Base-by-base conservation (phyloP, 805 yeast genomes). In the Lipomyces spencermartinsiae region DNA sequence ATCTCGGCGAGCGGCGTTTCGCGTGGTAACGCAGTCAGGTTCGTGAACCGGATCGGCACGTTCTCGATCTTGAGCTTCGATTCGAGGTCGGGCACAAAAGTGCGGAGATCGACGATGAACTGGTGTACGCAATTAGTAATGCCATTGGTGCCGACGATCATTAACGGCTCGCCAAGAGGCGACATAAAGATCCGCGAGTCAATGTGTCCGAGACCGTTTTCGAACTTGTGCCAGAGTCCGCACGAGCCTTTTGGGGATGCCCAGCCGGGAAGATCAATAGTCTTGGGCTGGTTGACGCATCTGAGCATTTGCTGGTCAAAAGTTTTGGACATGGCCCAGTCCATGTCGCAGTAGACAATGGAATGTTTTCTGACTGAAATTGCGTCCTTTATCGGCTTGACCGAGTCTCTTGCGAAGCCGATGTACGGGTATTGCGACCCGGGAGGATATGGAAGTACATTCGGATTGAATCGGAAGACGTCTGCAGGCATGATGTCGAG, bases 131-230 rank as follows among this genome's bases (percentile, higher is more conserved):
- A 69, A 54, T 56, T 64, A 29, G 35, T 46, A 4, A 19, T 2
- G 33, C 66, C 65, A 29, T 61, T 56, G 10, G 64, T 58, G 55
- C 68, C 67, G 57, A 69, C 58, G 54, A 68, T 55, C 58, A 69
- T 51, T 19, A 69, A 35, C 19, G 72, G 72, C 61, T 67, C 72
- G 29, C 72, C 72, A 14, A 2, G 9, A 14, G 71, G 67, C 7
- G 71, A 68, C 49, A 61, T 56, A 53, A 69, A 68, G 12, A 67
- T 62, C 1, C 71, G 66, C n/a, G 71, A 64, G 43, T 69, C 72
- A 14, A 60, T 37, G 29, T 59, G 66, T 22, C 71, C 71, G 19
- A 59, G 37, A 22, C 57, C 62, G 4, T 34, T 4, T 33, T 7
- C 43, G 31, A 63, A 46, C 9, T 22, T 49, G 19, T 49, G 46